Evolutionary conservation across 805 yeast genomes (phyloP).

Genomic region (Kodamaea fukazawae): DNA sequence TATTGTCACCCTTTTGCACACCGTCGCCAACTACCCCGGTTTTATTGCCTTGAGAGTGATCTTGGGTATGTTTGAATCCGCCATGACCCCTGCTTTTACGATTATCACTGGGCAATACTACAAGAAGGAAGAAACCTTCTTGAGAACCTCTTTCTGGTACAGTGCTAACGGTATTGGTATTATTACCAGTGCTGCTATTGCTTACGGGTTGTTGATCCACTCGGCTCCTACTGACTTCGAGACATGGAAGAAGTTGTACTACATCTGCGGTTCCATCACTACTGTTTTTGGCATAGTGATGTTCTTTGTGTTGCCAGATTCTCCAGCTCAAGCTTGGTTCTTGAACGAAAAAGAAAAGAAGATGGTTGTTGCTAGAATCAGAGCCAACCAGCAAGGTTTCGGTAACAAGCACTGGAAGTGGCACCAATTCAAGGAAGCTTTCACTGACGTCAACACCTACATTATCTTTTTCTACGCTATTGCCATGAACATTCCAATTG

Average conservation of each 20-base stretch:
- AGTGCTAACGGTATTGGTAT: conserved; percentile 36
- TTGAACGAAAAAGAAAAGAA: conserved; percentile 26
- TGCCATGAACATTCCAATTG: conserved; percentile 33
- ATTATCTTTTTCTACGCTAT: conserved; percentile 26
- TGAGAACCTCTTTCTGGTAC: conserved; percentile 37
- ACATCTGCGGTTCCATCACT: conserved; percentile 60
- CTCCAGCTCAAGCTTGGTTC: conserved; percentile 39
- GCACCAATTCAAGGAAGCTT: conserved; percentile 36
- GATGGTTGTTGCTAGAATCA: conserved; percentile 50
- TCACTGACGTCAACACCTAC: conserved; percentile 37
- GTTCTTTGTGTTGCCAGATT: conserved; percentile 53
- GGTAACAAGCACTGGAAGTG: conserved; percentile 38
- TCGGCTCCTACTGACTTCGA: conserved; percentile 34
- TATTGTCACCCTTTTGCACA: conserved; percentile 48
- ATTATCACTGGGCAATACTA: conserved; percentile 37
- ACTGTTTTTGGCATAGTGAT: conserved; percentile 48
- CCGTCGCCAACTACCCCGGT: conserved; percentile 46
- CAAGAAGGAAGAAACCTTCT: conserved; percentile 30
- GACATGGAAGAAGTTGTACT: conserved; percentile 61
- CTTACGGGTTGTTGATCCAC: conserved; percentile 44
- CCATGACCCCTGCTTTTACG: conserved; percentile 40
- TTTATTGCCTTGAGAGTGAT: conserved; percentile 37
- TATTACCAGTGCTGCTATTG: conserved; percentile 49
- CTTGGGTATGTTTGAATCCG: conserved; percentile 38
- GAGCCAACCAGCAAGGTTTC: conserved; percentile 43